Base-by-base conservation (phyloP, 2,329 filamentous ascomycete species). In the Colletotrichum theobromicola region DNA sequence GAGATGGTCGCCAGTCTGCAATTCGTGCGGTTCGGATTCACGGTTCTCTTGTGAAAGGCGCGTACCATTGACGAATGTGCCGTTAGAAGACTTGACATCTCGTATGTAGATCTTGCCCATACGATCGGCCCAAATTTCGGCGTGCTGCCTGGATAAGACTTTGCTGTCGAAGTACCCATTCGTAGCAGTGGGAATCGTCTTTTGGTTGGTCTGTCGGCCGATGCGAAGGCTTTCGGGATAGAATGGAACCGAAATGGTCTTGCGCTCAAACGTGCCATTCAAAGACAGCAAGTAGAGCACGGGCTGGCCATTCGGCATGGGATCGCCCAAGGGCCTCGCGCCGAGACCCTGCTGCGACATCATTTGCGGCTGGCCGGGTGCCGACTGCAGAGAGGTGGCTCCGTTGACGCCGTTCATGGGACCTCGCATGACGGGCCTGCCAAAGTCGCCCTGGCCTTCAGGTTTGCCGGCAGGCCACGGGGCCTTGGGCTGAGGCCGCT, bases 111-210 rank as follows among this genome's bases (percentile, higher is more conserved):
- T 94, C 82, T 98, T 98, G 67, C 96, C 96, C 76, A 94, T 93
- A 68, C 88, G 84, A 76, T 92, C 90, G n/a, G 97, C 95, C 92
- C 95, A 98, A 46, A 99, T 94, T 83, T 99, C 97, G 42, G 97
- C 97, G 83, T 99, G 97, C 82, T 98, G 95, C 79, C 97, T 91
- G 50, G 97, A 98, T 28, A 99, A 90, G 30, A 99, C 97, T 84
- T 99, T 99, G 66, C 96, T 98, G 83, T 99, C 97, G 81, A 99
- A 99, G 84, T 94, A 99, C 42, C 97, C 97, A 84, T 99, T 99
- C 75, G 93, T 86, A 1, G 95, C 93, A 1, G 96, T 98, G 0
- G 97, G 97, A 15, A 97, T 91, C 0, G 97, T 98, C 85, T 98
- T 98, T 77, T 95, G 94, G 84, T 99, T 99, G 24, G 97, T 99